phyloP scores from a whole-genome alignment of 2,329 filamentous ascomycete genomes.

The Talaromyces sp. region DNA sequence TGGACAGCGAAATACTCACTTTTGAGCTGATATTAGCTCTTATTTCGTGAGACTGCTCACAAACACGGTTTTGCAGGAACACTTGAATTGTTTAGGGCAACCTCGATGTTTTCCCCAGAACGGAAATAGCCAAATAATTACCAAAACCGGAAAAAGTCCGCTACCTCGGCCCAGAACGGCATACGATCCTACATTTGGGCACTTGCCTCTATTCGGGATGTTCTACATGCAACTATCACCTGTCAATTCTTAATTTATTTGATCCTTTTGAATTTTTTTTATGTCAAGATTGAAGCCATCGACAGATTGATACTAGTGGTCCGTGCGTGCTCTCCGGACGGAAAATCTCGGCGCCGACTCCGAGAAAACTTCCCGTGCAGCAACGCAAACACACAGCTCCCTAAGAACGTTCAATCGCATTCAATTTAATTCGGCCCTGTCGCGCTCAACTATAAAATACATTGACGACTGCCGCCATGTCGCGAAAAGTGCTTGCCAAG shows the following conservation, averaged over 20 bases:
- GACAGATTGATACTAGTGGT: neutral
- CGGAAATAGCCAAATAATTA: neutral
- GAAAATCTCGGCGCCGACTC: neutral
- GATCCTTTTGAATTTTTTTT: neutral
- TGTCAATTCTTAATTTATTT: neutral
- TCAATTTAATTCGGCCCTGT: neutral
- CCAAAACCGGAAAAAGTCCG: neutral
- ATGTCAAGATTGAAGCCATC: neutral
- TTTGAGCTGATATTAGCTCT: neutral
- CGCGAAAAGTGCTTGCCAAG: constrained; percentile 45
- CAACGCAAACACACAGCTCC: neutral
- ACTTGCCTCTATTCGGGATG: neutral
- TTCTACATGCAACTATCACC: neutral
- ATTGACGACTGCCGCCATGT: constrained; percentile 33
- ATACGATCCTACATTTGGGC: neutral
- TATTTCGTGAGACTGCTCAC: neutral
- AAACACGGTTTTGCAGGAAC: neutral
- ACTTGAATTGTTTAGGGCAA: neutral
- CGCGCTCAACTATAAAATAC: neutral
- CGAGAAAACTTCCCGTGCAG: neutral
- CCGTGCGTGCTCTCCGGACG: neutral
- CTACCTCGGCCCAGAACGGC: neutral
- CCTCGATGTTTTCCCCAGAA: neutral
- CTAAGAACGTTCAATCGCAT: neutral
- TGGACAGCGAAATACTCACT: neutral